Base-by-base conservation (phyloP, 768 basidiomycete species). In the Dentipellis sp. region DNA sequence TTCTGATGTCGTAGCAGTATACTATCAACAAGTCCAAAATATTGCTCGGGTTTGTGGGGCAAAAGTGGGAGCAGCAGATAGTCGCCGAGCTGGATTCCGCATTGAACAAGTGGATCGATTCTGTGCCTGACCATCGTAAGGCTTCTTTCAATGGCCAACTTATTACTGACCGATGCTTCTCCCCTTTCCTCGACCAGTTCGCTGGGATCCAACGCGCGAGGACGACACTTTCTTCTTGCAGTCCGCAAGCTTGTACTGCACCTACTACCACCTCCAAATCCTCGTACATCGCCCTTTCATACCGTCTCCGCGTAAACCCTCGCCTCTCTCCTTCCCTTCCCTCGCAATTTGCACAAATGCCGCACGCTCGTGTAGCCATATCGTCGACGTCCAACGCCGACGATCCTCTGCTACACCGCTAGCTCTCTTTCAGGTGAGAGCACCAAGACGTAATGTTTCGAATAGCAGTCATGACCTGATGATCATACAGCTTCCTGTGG, bases 291-390 rank as follows among this genome's bases (percentile, higher is more conserved):
- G 79, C 12, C 75, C 77, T 2, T 79, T 77, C 66, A 74, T 80
- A 50, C 76, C 74, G 0, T 68, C 69, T 1, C 67, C 66, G 2
- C 56, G 63, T 21, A 65, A 69, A 29, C 64, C 68, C 1, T 61
- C 67, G 2, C 58, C 65, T 45, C 52, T 71, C 7, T 65, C 68
- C 8, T 73, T 78, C 59, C 75, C 78, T 0, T 77, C 77, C 0
- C 69, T 80, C n/a, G 74, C 76, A 1, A 80, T 80, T 52, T 79
- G 78, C 64, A 70, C 74, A 23, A 80, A 78, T 58, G 78, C 79
- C 4, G 75, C 79, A 6, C 69, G 78, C 11, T 75, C 78, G 1
- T 72, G 68, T n/a, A 68, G 68, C 21, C 76, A 75, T 54, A 71
- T 81, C 36, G 63, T 75, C 46, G 73, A 78, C 50, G 64, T 65